Percentiles rank a stretch among this genome's conserved stretches.
Evolutionary conservation across 2,329 filamentous ascomycete species (phyloP).

Genomic region (Diaporthe sp.): DNA sequence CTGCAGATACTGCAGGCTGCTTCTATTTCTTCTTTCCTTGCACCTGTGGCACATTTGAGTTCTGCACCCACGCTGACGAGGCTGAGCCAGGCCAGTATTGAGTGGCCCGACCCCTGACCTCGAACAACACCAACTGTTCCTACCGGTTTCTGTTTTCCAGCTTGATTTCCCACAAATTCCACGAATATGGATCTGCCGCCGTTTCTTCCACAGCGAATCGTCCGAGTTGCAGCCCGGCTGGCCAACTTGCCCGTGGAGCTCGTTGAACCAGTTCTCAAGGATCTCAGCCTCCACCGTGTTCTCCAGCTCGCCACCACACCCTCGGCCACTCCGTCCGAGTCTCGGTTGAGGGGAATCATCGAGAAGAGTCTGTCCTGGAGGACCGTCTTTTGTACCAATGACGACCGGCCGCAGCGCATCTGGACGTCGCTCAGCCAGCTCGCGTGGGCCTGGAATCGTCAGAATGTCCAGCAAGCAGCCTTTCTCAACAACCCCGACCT

Average conservation of each 20-base stretch:
- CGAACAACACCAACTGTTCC: background rate
- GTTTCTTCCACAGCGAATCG: background rate
- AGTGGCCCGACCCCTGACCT: background rate
- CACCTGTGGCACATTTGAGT: background rate
- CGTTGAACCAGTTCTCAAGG: conserved; percentile 5
- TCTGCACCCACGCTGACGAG: background rate
- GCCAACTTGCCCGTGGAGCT: conserved; percentile 15
- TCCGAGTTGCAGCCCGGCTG: conserved; percentile 1
- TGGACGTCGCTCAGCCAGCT: conserved; percentile 4
- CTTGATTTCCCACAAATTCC: background rate
- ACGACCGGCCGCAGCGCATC: conserved; percentile 14
- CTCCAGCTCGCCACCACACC: conserved; percentile 14
- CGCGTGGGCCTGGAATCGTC: background rate
- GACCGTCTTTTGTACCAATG: background rate
- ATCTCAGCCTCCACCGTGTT: background rate
- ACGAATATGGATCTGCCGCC: background rate
- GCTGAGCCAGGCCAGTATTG: background rate
- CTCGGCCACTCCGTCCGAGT: background rate
- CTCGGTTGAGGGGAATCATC: background rate
- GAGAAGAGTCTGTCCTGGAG: background rate
- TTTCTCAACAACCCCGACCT: background rate
- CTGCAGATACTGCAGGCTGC: background rate
- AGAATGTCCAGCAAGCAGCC: background rate
- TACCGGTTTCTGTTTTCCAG: background rate
- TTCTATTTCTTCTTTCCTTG: background rate